Evolutionary conservation across 768 basidiomycete genomes (phyloP).

Genomic region (Sporobolomyces phaffii): DNA sequence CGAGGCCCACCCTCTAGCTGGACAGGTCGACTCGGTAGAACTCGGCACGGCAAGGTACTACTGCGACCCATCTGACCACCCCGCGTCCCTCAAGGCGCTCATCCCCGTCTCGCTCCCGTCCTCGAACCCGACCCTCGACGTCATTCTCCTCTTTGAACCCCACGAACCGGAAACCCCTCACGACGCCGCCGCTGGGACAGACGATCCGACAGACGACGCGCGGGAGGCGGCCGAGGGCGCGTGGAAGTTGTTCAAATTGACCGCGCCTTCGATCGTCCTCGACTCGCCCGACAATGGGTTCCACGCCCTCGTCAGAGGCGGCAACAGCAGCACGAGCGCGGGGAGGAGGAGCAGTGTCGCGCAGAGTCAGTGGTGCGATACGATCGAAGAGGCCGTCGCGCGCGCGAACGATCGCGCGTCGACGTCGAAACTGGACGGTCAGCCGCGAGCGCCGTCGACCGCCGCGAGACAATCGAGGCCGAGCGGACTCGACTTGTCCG

Average conservation of each 20-base stretch:
- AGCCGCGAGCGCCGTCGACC: too few relatives aligned
- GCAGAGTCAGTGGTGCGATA: neutral
- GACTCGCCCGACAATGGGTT: neutral
- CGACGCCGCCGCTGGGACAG: neutral
- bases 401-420: neutral
- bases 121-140: neutral
- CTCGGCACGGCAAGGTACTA: neutral
- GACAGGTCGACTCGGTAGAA: neutral
- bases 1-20: neutral
- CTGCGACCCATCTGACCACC: neutral
- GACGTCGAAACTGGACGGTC: neutral
- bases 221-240: neutral
- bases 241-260: neutral
- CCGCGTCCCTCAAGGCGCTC: conserved; percentile 2
- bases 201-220: neutral
- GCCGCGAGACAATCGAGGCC: neutral
- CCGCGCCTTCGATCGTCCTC: neutral
- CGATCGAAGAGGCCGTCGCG: neutral
- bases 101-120: conserved; percentile 1
- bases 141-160: conserved; percentile 12
- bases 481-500: neutral
- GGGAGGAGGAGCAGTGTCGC: neutral
- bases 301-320: neutral
- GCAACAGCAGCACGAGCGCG: neutral
- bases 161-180: neutral